Conservation (phyloP, 2,329 filamentous ascomycete species). For the Trichophyton equinum region DNA sequence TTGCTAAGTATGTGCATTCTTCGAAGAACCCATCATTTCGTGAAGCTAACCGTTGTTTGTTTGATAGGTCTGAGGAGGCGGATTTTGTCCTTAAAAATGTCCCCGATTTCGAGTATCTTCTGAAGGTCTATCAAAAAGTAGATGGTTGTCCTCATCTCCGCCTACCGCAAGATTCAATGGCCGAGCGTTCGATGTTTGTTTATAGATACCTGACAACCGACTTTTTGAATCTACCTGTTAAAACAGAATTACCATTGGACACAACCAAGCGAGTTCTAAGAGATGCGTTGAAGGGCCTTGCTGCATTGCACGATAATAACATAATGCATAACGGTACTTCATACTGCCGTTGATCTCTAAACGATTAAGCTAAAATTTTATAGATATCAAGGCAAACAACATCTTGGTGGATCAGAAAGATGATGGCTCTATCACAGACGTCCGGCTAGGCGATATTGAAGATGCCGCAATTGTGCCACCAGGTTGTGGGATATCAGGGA, state of each 20-base stretch:
- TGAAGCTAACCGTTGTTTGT: background rate
- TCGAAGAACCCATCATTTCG: background rate
- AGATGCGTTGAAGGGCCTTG: constrained; percentile 24
- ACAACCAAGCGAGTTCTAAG: constrained; percentile 32
- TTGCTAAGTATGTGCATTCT: background rate
- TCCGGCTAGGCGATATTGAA: constrained; percentile 19
- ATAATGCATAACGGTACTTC: background rate
- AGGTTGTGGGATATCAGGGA: constrained; percentile 9
- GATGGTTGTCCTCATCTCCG: constrained; percentile 23
- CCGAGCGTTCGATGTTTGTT: constrained; percentile 33
- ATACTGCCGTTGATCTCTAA: background rate
- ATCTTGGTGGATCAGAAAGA: constrained; percentile 21
- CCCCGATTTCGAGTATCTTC: constrained; percentile 11
- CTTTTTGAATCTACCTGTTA: constrained; percentile 28
- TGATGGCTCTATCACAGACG: constrained; percentile 10
- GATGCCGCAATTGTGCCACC: constrained; percentile 10
- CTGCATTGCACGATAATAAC: constrained; percentile 13
- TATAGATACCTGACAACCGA: constrained; percentile 33
- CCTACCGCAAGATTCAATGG: constrained; percentile 28
- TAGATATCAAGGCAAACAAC: constrained; percentile 26
- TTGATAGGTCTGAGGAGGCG: background rate
- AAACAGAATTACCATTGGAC: constrained; percentile 25
- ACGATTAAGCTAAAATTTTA: background rate
- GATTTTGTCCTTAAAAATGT: constrained; percentile 12
- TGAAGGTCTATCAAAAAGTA: constrained; percentile 12